phyloP scores from a whole-genome alignment of 164 flowering plant species.

The Vitis rotundifolia region DNA sequence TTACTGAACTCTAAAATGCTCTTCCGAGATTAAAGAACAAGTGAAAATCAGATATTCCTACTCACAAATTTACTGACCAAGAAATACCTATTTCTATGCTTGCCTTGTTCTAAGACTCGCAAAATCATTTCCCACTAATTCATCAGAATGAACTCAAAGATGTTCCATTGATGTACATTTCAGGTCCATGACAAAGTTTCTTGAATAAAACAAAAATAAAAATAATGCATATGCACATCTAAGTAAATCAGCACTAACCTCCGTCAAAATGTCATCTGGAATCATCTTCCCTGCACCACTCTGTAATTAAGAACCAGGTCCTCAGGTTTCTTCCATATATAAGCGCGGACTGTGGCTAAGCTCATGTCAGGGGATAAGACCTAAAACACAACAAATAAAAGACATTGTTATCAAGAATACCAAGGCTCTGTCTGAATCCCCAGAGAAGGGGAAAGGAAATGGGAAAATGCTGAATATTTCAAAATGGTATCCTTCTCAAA shows the following conservation, averaged over 20 bases:
- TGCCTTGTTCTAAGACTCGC: background rate
- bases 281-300: conserved; percentile 60
- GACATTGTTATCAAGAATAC: background rate
- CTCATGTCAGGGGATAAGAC: conserved; percentile 94
- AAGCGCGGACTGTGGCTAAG: conserved; percentile 89
- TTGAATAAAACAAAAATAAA: no score
- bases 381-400: conserved; percentile 32
- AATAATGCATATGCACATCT: background rate
- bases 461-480: no score
- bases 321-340: conserved; percentile 96
- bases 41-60: background rate
- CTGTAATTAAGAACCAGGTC: conserved; percentile 91
- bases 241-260: conserved; percentile 19
- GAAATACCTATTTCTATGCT: background rate
- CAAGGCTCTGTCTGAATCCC: no score
- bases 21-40: background rate
- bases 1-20: background rate
- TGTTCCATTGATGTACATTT: no score
- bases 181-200: no score
- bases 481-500: no score
- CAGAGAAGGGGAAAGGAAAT: no score
- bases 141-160: no score
- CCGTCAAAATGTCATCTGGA: background rate
- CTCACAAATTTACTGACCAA: background rate
- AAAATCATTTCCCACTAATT: no score